Percentiles rank a stretch among this genome's conserved stretches.
Conservation (phyloP, 768 basidiomycete species). For the Tephrocybe sp. region DNA sequence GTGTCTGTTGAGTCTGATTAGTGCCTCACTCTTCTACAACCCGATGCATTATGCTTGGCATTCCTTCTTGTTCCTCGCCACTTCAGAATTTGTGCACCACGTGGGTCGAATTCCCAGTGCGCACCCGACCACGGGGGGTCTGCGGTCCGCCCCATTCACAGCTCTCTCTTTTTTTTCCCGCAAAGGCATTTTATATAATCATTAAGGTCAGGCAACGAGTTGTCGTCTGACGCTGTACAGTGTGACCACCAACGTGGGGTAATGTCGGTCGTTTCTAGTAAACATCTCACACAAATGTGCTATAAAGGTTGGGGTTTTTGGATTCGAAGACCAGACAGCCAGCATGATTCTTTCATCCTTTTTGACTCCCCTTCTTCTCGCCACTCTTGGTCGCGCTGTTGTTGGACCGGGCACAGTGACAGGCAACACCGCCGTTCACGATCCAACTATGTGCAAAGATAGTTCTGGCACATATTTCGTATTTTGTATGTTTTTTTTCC, state of each 20-base stretch:
- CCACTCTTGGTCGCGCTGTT: constrained; percentile 20
- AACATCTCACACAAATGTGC: too few relatives aligned
- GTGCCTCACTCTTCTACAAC: too few relatives aligned
- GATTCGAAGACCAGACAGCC: background rate
- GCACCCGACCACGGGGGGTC: constrained; percentile 6
- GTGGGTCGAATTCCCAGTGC: too few relatives aligned
- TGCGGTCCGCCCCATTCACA: too few relatives aligned
- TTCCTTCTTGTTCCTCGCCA: too few relatives aligned
- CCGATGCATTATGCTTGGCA: too few relatives aligned
- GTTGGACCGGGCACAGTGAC: constrained; percentile 36
- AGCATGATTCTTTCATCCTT: constrained; percentile 5
- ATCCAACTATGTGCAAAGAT: constrained; percentile 53
- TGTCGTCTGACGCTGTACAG: background rate
- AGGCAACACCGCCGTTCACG: constrained; percentile 43
- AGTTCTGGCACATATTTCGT: constrained; percentile 45
- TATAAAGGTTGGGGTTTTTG: constrained; percentile 6
- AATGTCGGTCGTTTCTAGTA: constrained; percentile 5
- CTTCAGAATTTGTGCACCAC: too few relatives aligned
- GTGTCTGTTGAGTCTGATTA: too few relatives aligned
- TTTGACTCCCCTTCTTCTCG: constrained; percentile 9
- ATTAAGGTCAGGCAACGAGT: too few relatives aligned
- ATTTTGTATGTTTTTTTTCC: constrained; percentile 35
- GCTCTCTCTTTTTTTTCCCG: too few relatives aligned
- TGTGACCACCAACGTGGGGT: constrained; percentile 5
- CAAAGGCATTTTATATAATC: too few relatives aligned